These are phyloP conservation scores for Hura crepitans DNA, from an alignment of 441 rosid species.

Conservation along the genomic window DNA sequence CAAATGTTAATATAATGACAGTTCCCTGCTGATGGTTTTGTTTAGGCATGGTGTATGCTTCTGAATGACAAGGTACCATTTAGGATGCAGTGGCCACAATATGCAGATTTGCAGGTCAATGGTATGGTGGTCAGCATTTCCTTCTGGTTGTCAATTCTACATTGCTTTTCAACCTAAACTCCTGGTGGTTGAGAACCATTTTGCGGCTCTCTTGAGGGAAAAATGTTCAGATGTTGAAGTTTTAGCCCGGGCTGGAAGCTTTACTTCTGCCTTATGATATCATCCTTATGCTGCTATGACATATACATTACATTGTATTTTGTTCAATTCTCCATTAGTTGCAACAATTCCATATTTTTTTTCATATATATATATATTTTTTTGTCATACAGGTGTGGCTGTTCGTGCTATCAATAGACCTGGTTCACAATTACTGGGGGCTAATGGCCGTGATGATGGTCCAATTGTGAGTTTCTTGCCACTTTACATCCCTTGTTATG, in stretches of 20 bases:
- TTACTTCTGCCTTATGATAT: no score
- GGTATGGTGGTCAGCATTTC: slow-evolving; percentile 49
- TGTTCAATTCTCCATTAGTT: background rate
- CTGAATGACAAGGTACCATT: slow-evolving; percentile 89
- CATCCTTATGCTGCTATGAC: background rate
- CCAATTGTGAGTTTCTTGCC: slow-evolving; percentile 62
- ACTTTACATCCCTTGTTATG: background rate
- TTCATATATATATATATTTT: background rate
- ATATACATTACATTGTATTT: background rate
- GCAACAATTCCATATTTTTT: background rate
- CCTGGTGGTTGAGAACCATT: background rate
- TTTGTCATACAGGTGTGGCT: slow-evolving; percentile 44
- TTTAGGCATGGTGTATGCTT: slow-evolving; percentile 99
- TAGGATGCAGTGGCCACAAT: slow-evolving; percentile 99
- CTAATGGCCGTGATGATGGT: slow-evolving; percentile 98
- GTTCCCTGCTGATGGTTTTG: slow-evolving; percentile 21
- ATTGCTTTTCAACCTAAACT: slow-evolving; percentile 1
- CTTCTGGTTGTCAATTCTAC: slow-evolving; percentile 1
- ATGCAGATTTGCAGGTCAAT: slow-evolving; percentile 86
- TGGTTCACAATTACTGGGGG: slow-evolving; percentile 82
- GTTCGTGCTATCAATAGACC: slow-evolving; percentile 85
- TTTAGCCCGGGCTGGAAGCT: background rate
- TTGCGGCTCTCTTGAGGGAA: background rate
- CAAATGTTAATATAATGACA: slow-evolving; percentile 21
- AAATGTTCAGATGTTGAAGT: background rate